Base-by-base conservation (phyloP, 129 eudicot genomes). In the Lactuca saligna region DNA sequence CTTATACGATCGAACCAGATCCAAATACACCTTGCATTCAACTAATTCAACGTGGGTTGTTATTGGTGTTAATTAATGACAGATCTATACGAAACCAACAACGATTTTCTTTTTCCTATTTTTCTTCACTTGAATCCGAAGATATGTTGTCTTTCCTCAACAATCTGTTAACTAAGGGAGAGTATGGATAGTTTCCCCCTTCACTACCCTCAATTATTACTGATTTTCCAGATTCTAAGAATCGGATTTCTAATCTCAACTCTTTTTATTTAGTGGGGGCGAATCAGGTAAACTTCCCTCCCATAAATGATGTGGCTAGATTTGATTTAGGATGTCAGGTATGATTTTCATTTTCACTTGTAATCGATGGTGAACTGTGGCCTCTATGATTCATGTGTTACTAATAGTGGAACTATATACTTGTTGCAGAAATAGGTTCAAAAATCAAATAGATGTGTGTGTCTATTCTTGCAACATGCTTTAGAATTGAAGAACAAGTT, bases 41-140 rank as follows among this genome's bases (percentile, higher is more conserved):
- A n/a, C n/a, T n/a, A n/a, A n/a, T n/a, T n/a, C n/a, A 10, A 35
- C 57, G 38, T 33, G 14, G n/a, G 73, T 54, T 9, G 71, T 61
- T 61, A 71, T 54, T 65, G 80, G 64, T 10, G 53, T 62, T 35
- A 61, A 57, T 70, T 66, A 73, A 90, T 90, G 97, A 84, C 90
- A 80, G 97, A 86, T 90, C 97, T 86, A 71, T 90, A 86, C 77
- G 91, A 85, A 70, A 73, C 78, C 68, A 87, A 74, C 71, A 85
- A 79, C 64, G 78, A 76, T 72, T 63, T 17, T 81, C 93, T 20
- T 76, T 85, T 37, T 59, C 87, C 57, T 61, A 71, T 25, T 81
- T 89, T 65, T 76, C 89, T 51, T 59, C 87, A 42, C 71, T 66
- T 78, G 98, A 88, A 75, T 81, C 98, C 12, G 96, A 93, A 65